These are phyloP conservation scores for Pinus albicaulis DNA, from an alignment of 75 land plant genomes.

Conservation along the genomic window DNA sequence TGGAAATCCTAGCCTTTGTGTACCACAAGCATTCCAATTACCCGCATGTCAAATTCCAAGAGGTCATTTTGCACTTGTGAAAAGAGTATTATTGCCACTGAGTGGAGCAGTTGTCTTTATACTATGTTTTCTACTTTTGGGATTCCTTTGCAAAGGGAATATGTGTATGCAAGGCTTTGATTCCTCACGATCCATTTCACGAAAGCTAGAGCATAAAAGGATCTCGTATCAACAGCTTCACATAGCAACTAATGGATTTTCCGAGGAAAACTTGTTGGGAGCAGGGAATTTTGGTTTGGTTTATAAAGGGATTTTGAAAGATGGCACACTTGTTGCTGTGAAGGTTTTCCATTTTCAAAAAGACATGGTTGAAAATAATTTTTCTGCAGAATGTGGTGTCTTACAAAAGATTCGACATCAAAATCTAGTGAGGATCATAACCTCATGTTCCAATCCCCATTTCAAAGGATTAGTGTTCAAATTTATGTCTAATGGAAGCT, in stretches of 20 bases:
- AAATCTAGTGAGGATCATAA: neutral
- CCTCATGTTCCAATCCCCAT: neutral
- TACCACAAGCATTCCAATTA: neutral
- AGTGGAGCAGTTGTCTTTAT: neutral
- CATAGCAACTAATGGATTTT: neutral
- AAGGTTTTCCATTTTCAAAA: neutral
- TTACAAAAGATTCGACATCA: neutral
- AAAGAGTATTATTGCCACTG: neutral
- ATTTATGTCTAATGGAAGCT: constrained; percentile 5
- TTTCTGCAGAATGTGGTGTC: neutral
- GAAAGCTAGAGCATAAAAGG: neutral
- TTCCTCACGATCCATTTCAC: neutral
- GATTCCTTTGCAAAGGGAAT: neutral
- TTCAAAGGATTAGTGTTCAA: constrained; percentile 6
- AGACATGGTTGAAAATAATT: neutral
- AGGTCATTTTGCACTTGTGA: neutral
- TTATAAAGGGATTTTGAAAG: neutral
- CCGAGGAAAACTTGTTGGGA: neutral
- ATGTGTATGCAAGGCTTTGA: neutral
- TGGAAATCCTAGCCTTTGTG: constrained; percentile 10
- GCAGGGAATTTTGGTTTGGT: neutral
- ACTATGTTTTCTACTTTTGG: neutral
- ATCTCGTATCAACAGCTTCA: neutral
- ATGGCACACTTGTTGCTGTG: constrained; percentile 1
- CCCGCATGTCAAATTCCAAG: neutral